Conservation (phyloP, 2,329 filamentous ascomycete species). For the Aureobasidium musti region DNA sequence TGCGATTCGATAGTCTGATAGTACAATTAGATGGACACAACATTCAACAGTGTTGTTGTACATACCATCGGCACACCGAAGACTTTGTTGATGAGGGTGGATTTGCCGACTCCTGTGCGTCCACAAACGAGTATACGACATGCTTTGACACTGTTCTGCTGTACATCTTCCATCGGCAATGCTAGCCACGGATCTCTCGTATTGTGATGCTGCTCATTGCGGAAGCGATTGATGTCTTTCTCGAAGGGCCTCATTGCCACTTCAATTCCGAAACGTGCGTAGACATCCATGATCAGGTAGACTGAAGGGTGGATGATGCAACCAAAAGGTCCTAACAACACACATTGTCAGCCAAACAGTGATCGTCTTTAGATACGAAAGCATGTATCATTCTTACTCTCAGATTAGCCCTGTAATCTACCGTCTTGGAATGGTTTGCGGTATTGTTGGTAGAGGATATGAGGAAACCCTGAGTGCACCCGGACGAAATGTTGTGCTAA, state of each 20-base stretch:
- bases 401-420: neutral
- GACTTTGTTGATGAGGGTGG: neutral
- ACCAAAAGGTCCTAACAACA: neutral
- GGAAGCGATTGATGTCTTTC: neutral
- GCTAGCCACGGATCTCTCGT: neutral
- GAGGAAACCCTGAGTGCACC: neutral
- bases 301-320: neutral
- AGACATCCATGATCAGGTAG: neutral
- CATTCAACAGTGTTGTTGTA: no score
- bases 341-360: neutral
- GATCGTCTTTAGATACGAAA: neutral
- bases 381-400: neutral
- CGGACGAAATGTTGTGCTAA: neutral
- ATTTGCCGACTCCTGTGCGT: neutral
- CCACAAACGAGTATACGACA: neutral
- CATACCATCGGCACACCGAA: neutral
- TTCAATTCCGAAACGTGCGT: neutral
- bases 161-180: neutral
- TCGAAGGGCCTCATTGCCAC: neutral
- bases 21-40: no score
- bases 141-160: neutral
- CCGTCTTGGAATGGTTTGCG: neutral
- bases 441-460: neutral
- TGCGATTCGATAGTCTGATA: neutral
- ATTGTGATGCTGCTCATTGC: neutral